phyloP scores from a whole-genome alignment of 108 stramenopile genomes.

The Licmophora abbreviata region DNA sequence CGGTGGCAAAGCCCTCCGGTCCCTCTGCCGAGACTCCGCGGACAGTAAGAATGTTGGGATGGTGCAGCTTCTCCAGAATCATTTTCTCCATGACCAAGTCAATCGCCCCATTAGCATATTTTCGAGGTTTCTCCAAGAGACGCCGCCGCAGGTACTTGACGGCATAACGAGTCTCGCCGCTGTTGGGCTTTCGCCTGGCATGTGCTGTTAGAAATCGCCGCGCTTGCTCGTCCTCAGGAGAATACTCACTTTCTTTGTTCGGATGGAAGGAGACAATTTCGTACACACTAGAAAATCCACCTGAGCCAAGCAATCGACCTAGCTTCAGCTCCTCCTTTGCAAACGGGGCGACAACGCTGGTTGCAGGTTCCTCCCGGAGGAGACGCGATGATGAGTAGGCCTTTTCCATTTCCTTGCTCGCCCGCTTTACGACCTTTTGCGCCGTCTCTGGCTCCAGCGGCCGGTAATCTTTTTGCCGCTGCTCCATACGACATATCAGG shows the following conservation, averaged over 20 bases:
- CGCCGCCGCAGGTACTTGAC: conserved; percentile 64
- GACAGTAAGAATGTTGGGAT: conserved; percentile 69
- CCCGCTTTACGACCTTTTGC: too few relatives aligned
- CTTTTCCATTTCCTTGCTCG: too few relatives aligned
- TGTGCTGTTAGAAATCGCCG: neutral
- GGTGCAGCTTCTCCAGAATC: conserved; percentile 53
- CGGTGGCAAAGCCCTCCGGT: conserved; percentile 2
- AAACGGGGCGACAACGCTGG: too few relatives aligned
- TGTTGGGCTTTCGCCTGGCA: neutral
- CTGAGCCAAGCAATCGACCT: conserved; percentile 31
- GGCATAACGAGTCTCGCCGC: conserved; percentile 5
- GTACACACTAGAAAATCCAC: conserved; percentile 40
- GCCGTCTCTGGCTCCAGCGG: too few relatives aligned
- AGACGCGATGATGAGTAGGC: too few relatives aligned
- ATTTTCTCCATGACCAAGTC: conserved; percentile 71
- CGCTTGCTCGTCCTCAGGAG: neutral
- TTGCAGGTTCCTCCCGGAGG: too few relatives aligned
- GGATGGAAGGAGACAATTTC: conserved; percentile 16
- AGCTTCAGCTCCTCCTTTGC: conserved; percentile 20
- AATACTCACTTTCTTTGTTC: neutral
- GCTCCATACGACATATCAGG: too few relatives aligned
- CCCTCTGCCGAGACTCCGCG: conserved; percentile 28
- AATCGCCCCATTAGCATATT: conserved; percentile 44
- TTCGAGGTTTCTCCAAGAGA: conserved; percentile 25
- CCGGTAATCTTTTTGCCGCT: too few relatives aligned